Conservation (phyloP, 164 flowering plant species). For the Amborella trichopoda region DNA sequence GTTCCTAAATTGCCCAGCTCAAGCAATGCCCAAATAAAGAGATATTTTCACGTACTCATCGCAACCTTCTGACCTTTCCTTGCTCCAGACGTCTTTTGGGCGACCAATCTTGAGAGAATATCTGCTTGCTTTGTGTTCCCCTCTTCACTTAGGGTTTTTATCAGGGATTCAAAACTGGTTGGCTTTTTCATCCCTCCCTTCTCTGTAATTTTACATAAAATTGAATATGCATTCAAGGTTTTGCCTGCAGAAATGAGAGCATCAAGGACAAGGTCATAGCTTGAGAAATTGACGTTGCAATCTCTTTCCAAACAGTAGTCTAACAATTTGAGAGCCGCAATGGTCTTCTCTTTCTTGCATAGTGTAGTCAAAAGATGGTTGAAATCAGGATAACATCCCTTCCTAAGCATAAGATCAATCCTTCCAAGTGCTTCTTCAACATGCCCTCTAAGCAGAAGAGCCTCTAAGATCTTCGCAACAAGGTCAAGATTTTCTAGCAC, state of each 20-base stretch:
- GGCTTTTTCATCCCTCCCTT: constrained; percentile 55
- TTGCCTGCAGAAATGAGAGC: constrained; percentile 66
- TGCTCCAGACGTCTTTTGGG: constrained; percentile 14
- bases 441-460: constrained; percentile 86
- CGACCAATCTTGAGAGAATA: constrained; percentile 68
- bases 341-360: constrained; percentile 67
- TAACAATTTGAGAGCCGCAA: constrained; percentile 71
- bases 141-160: constrained; percentile 62
- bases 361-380: constrained; percentile 49
- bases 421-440: constrained; percentile 94
- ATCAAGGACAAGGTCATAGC: constrained; percentile 80
- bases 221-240: constrained; percentile 87
- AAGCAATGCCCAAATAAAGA: no score
- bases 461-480: constrained; percentile 78
- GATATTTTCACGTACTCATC: constrained; percentile 4
- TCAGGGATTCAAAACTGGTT: constrained; percentile 51
- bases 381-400: constrained; percentile 40
- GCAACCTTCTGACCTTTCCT: constrained; percentile 43
- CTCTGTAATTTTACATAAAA: constrained; percentile 63
- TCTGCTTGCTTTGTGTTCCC: constrained; percentile 97
- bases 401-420: constrained; percentile 48
- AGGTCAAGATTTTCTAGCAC: constrained; percentile 77
- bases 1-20: no score
- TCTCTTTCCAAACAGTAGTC: constrained; percentile 76
- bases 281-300: constrained; percentile 41